phyloP scores from a whole-genome alignment of 805 yeast species.

The Nakazawaea wickerhamii region DNA sequence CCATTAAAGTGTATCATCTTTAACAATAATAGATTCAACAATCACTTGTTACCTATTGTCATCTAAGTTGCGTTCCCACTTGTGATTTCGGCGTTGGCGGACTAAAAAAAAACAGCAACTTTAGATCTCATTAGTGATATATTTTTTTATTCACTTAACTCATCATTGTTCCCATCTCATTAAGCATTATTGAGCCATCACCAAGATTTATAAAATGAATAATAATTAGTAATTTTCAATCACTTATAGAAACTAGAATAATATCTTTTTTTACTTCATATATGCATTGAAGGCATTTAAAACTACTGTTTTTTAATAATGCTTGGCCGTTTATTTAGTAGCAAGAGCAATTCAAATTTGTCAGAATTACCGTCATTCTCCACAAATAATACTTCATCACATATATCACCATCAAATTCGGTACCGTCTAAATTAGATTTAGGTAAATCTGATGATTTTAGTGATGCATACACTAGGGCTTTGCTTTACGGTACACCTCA shows the following conservation, averaged over 20 bases:
- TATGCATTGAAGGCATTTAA: background rate
- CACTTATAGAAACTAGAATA: too few relatives aligned
- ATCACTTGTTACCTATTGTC: too few relatives aligned
- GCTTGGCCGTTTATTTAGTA: conserved; percentile 21
- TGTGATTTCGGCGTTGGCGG: too few relatives aligned
- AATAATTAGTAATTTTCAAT: background rate
- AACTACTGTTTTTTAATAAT: conserved; percentile 8
- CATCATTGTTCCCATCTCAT: too few relatives aligned
- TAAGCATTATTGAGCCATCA: too few relatives aligned
- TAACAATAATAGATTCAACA: too few relatives aligned
- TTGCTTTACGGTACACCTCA: conserved; percentile 38
- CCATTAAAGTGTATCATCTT: too few relatives aligned
- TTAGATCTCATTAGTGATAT: too few relatives aligned
- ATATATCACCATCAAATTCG: background rate
- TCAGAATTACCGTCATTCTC: background rate
- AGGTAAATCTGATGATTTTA: conserved; percentile 20
- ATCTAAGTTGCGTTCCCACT: too few relatives aligned
- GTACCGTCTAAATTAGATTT: background rate
- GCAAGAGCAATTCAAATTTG: conserved; percentile 14
- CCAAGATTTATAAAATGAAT: background rate
- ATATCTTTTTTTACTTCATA: too few relatives aligned
- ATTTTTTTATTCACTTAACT: too few relatives aligned
- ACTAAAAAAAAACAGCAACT: too few relatives aligned
- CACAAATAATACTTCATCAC: conserved; percentile 2
- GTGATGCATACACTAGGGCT: conserved; percentile 40